A percentile compares a stretch with the other conserved stretches of the same genome.
These are phyloP conservation scores for Tilletia walkeri DNA, from an alignment of 1,284 basidiomycete genomes.

Conservation along the genomic window DNA sequence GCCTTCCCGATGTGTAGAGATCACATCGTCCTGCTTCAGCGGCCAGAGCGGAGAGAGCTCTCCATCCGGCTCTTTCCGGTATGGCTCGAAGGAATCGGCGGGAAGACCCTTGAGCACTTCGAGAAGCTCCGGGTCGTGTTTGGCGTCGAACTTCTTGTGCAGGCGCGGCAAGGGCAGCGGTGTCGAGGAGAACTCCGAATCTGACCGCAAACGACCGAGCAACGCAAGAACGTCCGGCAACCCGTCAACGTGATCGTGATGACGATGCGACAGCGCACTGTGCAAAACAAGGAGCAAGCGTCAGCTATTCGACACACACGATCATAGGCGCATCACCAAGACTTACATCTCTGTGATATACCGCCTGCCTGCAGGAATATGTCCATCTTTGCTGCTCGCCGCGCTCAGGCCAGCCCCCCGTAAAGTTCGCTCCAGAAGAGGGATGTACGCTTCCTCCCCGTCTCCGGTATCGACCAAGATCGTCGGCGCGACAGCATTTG, in stretches of 20 bases:
- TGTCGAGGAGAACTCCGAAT: conserved; percentile 20
- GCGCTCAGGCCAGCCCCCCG: conserved; percentile 58
- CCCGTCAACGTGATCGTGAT: conserved; percentile 81
- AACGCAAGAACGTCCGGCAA: conserved; percentile 70
- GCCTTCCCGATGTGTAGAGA: conserved; percentile 17
- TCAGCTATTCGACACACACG: background rate
- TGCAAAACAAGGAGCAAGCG: conserved; percentile 63
- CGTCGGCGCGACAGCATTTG: conserved; percentile 60
- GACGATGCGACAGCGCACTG: conserved; percentile 87
- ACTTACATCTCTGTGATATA: conserved; percentile 42
- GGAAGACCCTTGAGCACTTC: conserved; percentile 75
- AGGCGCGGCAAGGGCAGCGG: conserved; percentile 56
- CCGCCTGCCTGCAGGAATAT: conserved; percentile 22
- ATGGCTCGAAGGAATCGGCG: conserved; percentile 75
- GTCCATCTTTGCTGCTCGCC: conserved; percentile 30
- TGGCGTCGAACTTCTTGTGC: conserved; percentile 57
- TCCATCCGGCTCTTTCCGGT: conserved; percentile 17
- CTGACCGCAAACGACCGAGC: conserved; percentile 59
- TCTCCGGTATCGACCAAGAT: conserved; percentile 87
- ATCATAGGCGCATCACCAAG: background rate
- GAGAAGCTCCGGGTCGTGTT: conserved; percentile 70
- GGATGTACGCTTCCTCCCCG: conserved; percentile 69
- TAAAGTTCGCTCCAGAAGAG: conserved; percentile 63
- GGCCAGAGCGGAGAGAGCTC: conserved; percentile 26
- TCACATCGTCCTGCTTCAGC: conserved; percentile 29